Evolutionary conservation across 1,284 basidiomycete species (phyloP).

Genomic region (Apiotrichum sp.): DNA sequence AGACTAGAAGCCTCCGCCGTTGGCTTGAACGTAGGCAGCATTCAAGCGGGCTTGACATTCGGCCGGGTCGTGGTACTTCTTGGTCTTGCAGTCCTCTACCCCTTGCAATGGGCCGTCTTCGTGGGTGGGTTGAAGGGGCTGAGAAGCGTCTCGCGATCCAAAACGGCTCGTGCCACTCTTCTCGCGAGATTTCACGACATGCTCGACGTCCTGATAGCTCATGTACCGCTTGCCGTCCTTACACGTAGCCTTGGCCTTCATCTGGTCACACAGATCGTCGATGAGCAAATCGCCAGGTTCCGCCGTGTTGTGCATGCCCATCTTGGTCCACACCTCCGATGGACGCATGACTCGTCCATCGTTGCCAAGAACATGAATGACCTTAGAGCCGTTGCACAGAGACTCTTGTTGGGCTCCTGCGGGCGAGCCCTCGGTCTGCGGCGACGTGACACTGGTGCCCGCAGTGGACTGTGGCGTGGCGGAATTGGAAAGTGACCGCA

Average conservation of each 20-base stretch:
- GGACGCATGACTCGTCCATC: constrained; percentile 39
- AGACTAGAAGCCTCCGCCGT: constrained; percentile 3
- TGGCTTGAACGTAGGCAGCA: constrained; percentile 12
- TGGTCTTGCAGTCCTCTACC: not conserved
- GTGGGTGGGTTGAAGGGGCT: not conserved
- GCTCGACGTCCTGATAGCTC: constrained; percentile 17
- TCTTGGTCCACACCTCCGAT: constrained; percentile 38
- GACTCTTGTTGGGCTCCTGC: not conserved
- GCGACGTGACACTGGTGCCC: constrained; percentile 15
- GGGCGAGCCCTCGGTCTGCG: constrained; percentile 18
- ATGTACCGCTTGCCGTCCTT: constrained; percentile 29
- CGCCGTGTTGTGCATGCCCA: constrained; percentile 28
- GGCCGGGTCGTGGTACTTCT: constrained; percentile 10
- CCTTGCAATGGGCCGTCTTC: no score
- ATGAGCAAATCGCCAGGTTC: constrained; percentile 38
- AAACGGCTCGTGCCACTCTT: not conserved
- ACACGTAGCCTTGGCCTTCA: constrained; percentile 42
- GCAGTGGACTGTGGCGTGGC: constrained; percentile 21
- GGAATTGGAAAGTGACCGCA: constrained; percentile 24
- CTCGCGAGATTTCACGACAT: constrained; percentile 6
- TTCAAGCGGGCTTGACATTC: constrained; percentile 17
- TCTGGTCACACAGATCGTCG: constrained; percentile 46
- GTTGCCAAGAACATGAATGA: constrained; percentile 33
- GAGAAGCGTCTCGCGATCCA: not conserved
- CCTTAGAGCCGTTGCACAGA: constrained; percentile 10